phyloP scores from a whole-genome alignment of 306 rosid species.

The Castanea sativa region DNA sequence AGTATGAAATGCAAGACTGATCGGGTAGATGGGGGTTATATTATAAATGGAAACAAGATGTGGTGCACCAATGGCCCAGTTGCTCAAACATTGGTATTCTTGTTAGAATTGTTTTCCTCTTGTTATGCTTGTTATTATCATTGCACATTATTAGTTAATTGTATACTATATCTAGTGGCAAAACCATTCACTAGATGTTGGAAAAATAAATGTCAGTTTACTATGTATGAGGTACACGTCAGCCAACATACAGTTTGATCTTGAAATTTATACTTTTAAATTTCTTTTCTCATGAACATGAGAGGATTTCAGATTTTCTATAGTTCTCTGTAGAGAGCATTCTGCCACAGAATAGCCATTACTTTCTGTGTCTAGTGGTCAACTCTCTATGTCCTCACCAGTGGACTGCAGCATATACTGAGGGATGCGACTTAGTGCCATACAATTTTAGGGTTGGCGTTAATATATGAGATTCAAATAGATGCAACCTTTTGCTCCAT shows the following conservation, averaged over 20 bases:
- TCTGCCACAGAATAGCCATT: neutral
- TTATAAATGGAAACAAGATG: constrained; percentile 93
- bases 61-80: constrained; percentile 97
- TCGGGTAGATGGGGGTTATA: constrained; percentile 76
- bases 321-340: neutral
- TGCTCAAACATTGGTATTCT: constrained; percentile 83
- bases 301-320: neutral
- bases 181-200: neutral
- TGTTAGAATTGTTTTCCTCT: neutral
- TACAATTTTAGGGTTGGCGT: neutral
- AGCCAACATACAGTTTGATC: neutral
- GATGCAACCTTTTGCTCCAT: neutral
- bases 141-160: neutral
- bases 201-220: neutral
- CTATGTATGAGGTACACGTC: neutral
- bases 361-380: neutral
- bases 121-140: neutral
- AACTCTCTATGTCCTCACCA: neutral
- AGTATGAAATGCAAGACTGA: constrained; percentile 99
- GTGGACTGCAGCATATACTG: too few species aligned
- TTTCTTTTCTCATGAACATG: neutral
- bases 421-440: too few species aligned
- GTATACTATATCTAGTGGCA: neutral
- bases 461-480: neutral
- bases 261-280: neutral